phyloP scores from a whole-genome alignment of 164 flowering plant genomes.

The Taxillus chinensis region DNA sequence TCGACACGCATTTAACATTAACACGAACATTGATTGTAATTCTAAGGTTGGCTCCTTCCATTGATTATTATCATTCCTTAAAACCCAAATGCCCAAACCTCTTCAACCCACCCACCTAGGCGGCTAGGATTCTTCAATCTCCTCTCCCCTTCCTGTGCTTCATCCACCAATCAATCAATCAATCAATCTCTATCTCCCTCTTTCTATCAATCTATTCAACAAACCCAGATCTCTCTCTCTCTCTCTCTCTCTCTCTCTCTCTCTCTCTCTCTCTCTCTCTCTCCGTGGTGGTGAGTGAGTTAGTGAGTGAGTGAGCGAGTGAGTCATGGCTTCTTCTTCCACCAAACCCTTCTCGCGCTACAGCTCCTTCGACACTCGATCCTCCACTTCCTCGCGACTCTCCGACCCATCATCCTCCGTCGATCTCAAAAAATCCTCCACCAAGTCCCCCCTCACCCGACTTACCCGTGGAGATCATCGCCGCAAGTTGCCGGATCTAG shows the following conservation, averaged over 20 bases:
- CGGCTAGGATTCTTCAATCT: too few species aligned
- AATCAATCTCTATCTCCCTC: background rate
- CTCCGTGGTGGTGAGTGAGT: background rate
- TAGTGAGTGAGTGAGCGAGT: background rate
- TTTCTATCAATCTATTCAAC: background rate
- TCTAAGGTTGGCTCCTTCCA: too few species aligned
- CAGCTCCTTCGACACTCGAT: slow-evolving; percentile 44
- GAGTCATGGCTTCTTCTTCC: slow-evolving; percentile 28
- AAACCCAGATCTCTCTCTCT: background rate
- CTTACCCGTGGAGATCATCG: slow-evolving; percentile 4
- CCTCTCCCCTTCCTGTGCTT: background rate
- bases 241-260: slow-evolving; percentile 1
- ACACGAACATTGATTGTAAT: too few species aligned
- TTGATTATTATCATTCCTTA: too few species aligned
- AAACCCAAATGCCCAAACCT: too few species aligned
- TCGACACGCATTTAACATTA: too few species aligned
- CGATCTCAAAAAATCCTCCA: slow-evolving; percentile 24
- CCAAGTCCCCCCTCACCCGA: slow-evolving; percentile 4
- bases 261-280: slow-evolving; percentile 5
- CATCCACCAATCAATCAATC: background rate
- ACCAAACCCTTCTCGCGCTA: slow-evolving; percentile 49
- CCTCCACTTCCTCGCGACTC: slow-evolving; percentile 39
- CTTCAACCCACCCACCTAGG: too few species aligned
- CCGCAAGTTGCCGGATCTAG: background rate
- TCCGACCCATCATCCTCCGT: slow-evolving; percentile 56